Base-by-base conservation (phyloP, 371 early-diverging fungal genomes). In the Mucor mucedo region DNA sequence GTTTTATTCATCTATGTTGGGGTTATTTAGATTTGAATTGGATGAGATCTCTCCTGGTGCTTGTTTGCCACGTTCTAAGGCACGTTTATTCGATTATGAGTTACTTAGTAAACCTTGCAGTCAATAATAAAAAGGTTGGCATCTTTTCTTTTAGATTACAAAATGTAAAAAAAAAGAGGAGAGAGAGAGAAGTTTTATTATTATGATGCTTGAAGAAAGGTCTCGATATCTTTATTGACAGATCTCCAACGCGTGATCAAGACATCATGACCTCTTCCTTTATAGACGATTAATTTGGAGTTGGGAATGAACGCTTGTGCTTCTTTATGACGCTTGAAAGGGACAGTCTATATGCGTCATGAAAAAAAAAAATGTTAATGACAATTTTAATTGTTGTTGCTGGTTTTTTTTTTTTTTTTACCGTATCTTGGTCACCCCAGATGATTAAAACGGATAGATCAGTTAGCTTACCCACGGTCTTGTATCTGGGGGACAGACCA, bases 21-120 rank as follows among this genome's bases (percentile, higher is more conserved):
- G n/a, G n/a, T n/a, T n/a, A n/a, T 21, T 21, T 42, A 87, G 87
- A n/a, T 87, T 82, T 58, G 58, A 71, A 30, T 73, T 84, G 32
- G 87, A 87, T 61, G 84, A 85, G 58, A 84, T 87, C 27, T 87
- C 87, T 1, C 87, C 87, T 16, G 73, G 84, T 38, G 78, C 77
- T 16, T 83, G 82, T 47, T 65, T 87, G 16, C 72, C 85, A 28
- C 66, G 73, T 3, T 69, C 73, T 32, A 71, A 69, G 41, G 85
- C 85, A 13, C 77, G 77, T 28, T 65, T 70, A 29, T 87, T 87
- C 63, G 87, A 87, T 57, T 87, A 87, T 65, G 85, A 87, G 59
- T 74, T 87, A 47, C 62, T 87, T 8, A 84, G 85, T 57, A 84
- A 84, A 66, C 50, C 70, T 40, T 76, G 78, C 50, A 45, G 2